Percentiles rank a stretch among this genome's conserved stretches.
phyloP scores from a whole-genome alignment of 1,139 yeast species.

The Candida labiduridarum region DNA sequence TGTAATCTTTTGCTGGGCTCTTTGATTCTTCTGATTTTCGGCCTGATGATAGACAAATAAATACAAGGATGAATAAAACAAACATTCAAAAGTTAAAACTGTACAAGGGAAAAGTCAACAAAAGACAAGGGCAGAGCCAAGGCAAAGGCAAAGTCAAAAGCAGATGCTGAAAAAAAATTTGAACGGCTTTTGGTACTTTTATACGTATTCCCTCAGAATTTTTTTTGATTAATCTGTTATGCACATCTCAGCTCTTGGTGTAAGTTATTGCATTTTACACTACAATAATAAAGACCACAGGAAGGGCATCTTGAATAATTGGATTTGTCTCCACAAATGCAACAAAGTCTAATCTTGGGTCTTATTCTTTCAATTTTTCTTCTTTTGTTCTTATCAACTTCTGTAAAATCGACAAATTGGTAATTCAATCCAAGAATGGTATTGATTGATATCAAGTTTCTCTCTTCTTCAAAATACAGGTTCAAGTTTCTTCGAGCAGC shows the following conservation, averaged over 20 bases:
- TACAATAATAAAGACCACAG: conserved; percentile 47
- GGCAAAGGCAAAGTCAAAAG: background rate
- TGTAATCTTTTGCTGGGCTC: conserved; percentile 23
- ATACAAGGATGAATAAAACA: conserved; percentile 4
- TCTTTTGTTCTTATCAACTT: conserved; percentile 18
- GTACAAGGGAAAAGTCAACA: background rate
- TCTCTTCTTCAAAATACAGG: conserved; percentile 51
- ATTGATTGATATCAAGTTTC: conserved; percentile 46
- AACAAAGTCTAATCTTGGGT: conserved; percentile 43
- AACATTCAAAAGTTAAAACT: conserved; percentile 1
- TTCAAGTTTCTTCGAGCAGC: conserved; percentile 50
- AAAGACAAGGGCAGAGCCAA: background rate
- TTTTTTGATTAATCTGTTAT: conserved; percentile 16
- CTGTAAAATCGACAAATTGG: conserved; percentile 42
- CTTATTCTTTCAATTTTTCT: conserved; percentile 24
- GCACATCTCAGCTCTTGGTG: conserved; percentile 49
- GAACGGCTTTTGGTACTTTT: background rate
- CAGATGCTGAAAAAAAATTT: conserved; percentile 1
- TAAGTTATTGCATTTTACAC: conserved; percentile 43
- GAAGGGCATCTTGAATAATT: conserved; percentile 41
- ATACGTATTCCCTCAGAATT: background rate
- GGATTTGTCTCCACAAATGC: conserved; percentile 45
- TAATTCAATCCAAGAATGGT: conserved; percentile 43
- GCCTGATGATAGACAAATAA: conserved; percentile 5
- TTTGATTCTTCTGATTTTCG: background rate